Evolutionary conservation across 2,329 filamentous ascomycete genomes (phyloP).

Genomic region (Botryosphaeria dothidea): DNA sequence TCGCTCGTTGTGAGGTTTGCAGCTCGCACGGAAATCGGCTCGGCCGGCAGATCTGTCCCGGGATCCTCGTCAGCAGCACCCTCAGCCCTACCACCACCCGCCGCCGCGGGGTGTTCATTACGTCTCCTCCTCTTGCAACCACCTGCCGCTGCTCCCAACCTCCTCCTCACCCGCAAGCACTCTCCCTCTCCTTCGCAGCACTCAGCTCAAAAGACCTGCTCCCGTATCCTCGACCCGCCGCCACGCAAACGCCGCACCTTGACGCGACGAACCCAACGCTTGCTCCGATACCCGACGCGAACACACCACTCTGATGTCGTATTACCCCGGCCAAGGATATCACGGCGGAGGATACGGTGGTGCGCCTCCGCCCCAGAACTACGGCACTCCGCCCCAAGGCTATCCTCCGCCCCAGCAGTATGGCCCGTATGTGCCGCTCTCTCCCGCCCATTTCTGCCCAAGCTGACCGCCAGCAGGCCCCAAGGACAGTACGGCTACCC

Average conservation of each 20-base stretch:
- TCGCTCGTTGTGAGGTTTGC: background rate
- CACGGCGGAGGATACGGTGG: conserved; percentile 39
- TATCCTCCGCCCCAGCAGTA: conserved; percentile 24
- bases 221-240: background rate
- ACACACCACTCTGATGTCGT: conserved; percentile 35
- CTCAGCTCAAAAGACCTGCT: background rate
- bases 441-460: background rate
- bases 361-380: conserved; percentile 39
- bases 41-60: conserved; percentile 14
- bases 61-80: conserved; percentile 14
- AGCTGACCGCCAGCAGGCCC: conserved; percentile 23
- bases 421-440: conserved; percentile 14
- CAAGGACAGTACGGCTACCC: conserved; percentile 39
- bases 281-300: background rate
- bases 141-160: background rate
- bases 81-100: conserved; percentile 9
- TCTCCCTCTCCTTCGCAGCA: background rate
- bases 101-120: conserved; percentile 11
- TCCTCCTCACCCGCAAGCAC: background rate
- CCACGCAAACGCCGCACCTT: no score
- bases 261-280: background rate
- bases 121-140: background rate
- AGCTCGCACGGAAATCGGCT: conserved; percentile 10
- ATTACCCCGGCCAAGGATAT: conserved; percentile 44
- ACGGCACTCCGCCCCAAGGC: conserved; percentile 20